Percentiles rank a stretch among this genome's conserved stretches.
Evolutionary conservation across 495 filamentous ascomycete species (phyloP).

Genomic region (Xylaria scruposa): DNA sequence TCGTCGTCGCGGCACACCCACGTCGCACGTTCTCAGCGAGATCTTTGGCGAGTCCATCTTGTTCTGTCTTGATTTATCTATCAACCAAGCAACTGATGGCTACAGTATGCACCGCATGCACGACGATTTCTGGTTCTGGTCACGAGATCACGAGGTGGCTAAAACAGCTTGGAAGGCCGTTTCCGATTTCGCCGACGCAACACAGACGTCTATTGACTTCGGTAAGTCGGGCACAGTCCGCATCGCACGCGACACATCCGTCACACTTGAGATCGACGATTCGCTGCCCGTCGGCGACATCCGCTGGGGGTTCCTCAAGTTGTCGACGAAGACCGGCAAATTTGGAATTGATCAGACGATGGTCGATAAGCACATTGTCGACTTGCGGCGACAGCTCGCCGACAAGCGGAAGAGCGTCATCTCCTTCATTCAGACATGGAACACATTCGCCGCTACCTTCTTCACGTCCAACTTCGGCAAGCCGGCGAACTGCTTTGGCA

Average conservation of each 20-base stretch:
- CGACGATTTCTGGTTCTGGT: constrained; percentile 77
- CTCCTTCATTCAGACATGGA: constrained; percentile 70
- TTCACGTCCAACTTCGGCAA: constrained; percentile 72
- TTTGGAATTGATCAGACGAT: constrained; percentile 69
- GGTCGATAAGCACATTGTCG: constrained; percentile 67
- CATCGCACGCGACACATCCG: constrained; percentile 31
- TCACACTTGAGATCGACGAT: constrained; percentile 37
- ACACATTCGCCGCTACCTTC: constrained; percentile 67
- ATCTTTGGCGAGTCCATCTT: constrained; percentile 66
- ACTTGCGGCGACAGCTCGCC: constrained; percentile 65
- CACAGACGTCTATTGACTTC: constrained; percentile 64
- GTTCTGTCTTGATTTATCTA: constrained; percentile 69
- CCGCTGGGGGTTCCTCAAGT: constrained; percentile 69
- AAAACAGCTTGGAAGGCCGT: constrained; percentile 66
- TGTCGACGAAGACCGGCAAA: constrained; percentile 60
- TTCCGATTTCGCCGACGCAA: constrained; percentile 57
- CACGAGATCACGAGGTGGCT: constrained; percentile 55
- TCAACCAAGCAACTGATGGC: constrained; percentile 65
- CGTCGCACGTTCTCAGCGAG: constrained; percentile 65
- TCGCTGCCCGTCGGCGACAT: constrained; percentile 64
- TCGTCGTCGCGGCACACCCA: constrained; percentile 60
- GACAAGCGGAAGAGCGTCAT: constrained; percentile 63
- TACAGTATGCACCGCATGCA: constrained; percentile 66
- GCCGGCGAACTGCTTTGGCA: constrained; percentile 69
- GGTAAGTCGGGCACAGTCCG: constrained; percentile 65